Base-by-base conservation (phyloP, 2,329 filamentous ascomycete genomes). In the Alternaria incomplexa region DNA sequence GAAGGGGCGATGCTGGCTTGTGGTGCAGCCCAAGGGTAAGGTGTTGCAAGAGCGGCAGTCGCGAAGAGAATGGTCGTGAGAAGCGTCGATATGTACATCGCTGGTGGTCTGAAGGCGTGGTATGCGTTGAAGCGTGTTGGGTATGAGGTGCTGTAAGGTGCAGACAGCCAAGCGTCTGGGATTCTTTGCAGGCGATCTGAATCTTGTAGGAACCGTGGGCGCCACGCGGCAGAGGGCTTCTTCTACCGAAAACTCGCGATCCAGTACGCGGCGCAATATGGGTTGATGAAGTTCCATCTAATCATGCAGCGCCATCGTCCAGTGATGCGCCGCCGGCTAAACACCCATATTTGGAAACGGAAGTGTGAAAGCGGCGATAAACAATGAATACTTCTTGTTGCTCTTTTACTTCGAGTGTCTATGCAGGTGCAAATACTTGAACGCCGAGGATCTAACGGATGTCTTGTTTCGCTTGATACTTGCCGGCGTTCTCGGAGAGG, bases 11-110 rank as follows among this genome's bases (percentile, higher is more conserved):
- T 44, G 43, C 58, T 69, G 36, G 63, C 45, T 20, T 56, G 50
- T n/a, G 61, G 58, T 58, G 65, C 58, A 11, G 73, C 68, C 61
- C 58, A 67, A 11, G 70, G 65, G 50, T 63, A 66, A 0, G 74
- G 71, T 1, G 64, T 62, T 17, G 70, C 74, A 3, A 68, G 45
- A 28, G 66, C 64, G 5, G 66, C 43, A 15, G 66, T 56, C 9
- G 64, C 65, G 46, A 74, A 60, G 45, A 65, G 54, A 13, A 75
- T 22, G 5, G 65, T 52, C 1, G 70, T 25, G 26, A 72, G 17
- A 10, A 60, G 22, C 11, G 61, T 36, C 9, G 68, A 17, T 51
- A 75, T 15, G 32, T 62, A 68, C 74, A 77, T n/a, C n/a, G n/a
- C n/a, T n/a, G n/a, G n/a, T n/a, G n/a, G n/a, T n/a, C n/a, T n/a